Conservation (phyloP, 345 rosid genomes). For the Gossypium australe region DNA sequence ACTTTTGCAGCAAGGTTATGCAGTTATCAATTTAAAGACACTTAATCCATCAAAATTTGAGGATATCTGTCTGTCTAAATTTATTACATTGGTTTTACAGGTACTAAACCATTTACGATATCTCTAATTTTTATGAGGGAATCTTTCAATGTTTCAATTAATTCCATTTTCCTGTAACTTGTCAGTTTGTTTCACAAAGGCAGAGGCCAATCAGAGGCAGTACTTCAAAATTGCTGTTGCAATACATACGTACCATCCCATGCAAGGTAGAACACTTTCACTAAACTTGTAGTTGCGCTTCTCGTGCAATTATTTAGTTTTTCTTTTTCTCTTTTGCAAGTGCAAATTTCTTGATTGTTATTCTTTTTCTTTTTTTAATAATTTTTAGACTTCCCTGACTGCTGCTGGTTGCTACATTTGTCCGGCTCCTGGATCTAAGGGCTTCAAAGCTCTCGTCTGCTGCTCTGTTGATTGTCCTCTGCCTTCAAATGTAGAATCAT, state of each 20-base stretch:
- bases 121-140: neutral
- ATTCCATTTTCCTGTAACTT: slow-evolving; percentile 18
- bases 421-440: slow-evolving; percentile 84
- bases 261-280: slow-evolving; percentile 58
- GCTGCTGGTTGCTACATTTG: slow-evolving; percentile 93
- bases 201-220: slow-evolving; percentile 77
- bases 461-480: slow-evolving; percentile 60
- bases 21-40: slow-evolving; percentile 55
- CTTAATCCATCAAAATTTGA: slow-evolving; percentile 49
- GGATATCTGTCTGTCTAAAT: slow-evolving; percentile 67
- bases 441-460: slow-evolving; percentile 67
- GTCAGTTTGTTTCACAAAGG: slow-evolving; percentile 82
- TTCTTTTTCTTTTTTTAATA: neutral
- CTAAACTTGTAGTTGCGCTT: neutral
- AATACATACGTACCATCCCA: slow-evolving; percentile 53
- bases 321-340: neutral
- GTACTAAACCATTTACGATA: slow-evolving; percentile 26
- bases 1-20: slow-evolving; percentile 64
- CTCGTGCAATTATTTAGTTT: slow-evolving; percentile 6
- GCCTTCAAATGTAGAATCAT: slow-evolving; percentile 47
- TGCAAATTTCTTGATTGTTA: neutral
- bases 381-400: slow-evolving; percentile 66
- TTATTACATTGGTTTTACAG: slow-evolving; percentile 59
- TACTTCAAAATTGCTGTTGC: slow-evolving; percentile 65
- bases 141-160: slow-evolving; percentile 6